phyloP scores from a whole-genome alignment of 768 basidiomycete genomes.

The Termitomyces sp. region DNA sequence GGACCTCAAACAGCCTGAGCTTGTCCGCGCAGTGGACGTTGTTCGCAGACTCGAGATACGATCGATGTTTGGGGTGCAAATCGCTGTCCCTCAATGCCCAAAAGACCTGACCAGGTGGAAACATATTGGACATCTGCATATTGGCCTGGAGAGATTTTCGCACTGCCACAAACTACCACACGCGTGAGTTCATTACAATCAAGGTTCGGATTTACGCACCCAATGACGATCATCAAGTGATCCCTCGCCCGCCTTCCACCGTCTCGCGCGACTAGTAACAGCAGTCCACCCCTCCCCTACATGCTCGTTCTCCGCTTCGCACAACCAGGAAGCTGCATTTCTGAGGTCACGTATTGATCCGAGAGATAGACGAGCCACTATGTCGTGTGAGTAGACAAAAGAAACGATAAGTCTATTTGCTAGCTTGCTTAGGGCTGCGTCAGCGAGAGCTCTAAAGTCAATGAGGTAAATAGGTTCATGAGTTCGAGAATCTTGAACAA shows the following conservation, averaged over 20 bases:
- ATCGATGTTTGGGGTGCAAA: conserved; percentile 53
- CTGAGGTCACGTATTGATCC: conserved; percentile 73
- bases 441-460: conserved; percentile 49
- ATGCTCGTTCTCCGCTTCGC: conserved; percentile 50
- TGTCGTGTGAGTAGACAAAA: conserved; percentile 78
- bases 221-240: conserved; percentile 49
- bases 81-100: conserved; percentile 77
- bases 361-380: conserved; percentile 72
- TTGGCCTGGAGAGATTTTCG: conserved; percentile 84
- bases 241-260: conserved; percentile 54
- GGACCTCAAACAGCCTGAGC: conserved; percentile 70
- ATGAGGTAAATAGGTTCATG: not conserved
- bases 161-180: conserved; percentile 62
- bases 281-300: conserved; percentile 51
- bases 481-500: conserved; percentile 5
- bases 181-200: not conserved
- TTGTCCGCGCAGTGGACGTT: conserved; percentile 33
- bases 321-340: conserved; percentile 75
- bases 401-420: conserved; percentile 64
- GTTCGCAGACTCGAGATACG: conserved; percentile 16
- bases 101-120: conserved; percentile 70
- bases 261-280: conserved; percentile 42
- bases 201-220: conserved; percentile 26
- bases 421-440: conserved; percentile 52
- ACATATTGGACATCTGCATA: conserved; percentile 69